Evolutionary conservation across 2,329 filamentous ascomycete genomes (phyloP).

Genomic region (Magnaporthiopsis rhizophila): DNA sequence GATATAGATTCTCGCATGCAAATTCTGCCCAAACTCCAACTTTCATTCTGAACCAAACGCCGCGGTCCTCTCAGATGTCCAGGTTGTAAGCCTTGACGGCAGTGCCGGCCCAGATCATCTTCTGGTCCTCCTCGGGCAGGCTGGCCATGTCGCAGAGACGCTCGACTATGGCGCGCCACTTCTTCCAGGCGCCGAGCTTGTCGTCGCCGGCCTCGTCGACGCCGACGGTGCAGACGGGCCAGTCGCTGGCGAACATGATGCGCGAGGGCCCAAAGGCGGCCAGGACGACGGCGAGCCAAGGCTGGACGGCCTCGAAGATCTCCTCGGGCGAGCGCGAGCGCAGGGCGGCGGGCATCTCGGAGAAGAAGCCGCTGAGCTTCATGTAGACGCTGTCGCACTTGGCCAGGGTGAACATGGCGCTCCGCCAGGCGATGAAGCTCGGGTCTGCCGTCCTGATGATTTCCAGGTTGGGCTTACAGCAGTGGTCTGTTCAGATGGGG

Average conservation of each 20-base stretch:
- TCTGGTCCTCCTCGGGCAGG: slow-evolving; percentile 52
- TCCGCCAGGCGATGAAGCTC: slow-evolving; percentile 61
- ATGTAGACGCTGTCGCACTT: slow-evolving; percentile 64
- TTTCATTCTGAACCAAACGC: neutral
- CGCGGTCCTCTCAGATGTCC: slow-evolving; percentile 10
- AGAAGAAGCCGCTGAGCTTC: slow-evolving; percentile 84
- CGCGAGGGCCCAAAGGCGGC: slow-evolving; percentile 62
- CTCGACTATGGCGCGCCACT: slow-evolving; percentile 68
- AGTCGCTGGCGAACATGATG: slow-evolving; percentile 88
- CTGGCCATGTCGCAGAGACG: slow-evolving; percentile 55
- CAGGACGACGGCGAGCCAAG: slow-evolving; percentile 67
- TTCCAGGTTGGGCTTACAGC: slow-evolving; percentile 77
- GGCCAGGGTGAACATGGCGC: slow-evolving; percentile 59
- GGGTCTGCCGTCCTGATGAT: slow-evolving; percentile 51
- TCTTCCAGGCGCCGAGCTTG: slow-evolving; percentile 52
- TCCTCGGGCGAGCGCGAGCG: slow-evolving; percentile 40
- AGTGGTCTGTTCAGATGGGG: slow-evolving; percentile 55
- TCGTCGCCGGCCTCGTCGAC: slow-evolving; percentile 22
- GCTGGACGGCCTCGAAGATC: slow-evolving; percentile 55
- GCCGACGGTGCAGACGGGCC: slow-evolving; percentile 79
- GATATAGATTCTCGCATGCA: neutral
- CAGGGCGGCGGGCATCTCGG: slow-evolving; percentile 60
- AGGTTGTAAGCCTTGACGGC: slow-evolving; percentile 64
- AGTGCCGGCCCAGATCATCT: slow-evolving; percentile 64
- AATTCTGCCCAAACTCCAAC: neutral